Evolutionary conservation across 768 basidiomycete species (phyloP), one percentile per base, ranked within the genome.

Genomic region (Tylopilus balloui): DNA sequence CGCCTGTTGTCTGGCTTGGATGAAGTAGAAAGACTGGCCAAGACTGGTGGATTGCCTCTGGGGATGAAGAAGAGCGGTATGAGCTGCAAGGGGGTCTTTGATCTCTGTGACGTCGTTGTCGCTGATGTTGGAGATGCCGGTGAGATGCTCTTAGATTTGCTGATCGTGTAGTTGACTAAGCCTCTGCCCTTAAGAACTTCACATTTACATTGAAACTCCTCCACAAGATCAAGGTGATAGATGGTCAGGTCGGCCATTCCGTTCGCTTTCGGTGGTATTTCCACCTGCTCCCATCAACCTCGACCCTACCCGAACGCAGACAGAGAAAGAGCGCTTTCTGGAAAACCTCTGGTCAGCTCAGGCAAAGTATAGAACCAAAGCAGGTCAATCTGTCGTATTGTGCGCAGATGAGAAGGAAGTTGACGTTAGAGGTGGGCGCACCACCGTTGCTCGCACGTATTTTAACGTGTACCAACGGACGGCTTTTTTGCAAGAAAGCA

Each of bases 301-400:
- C 28, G 86, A 92, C 60, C 86, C 87, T 15, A 68, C 71, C 0
- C 76, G 79, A 45, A 79, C 82, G 4, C 76, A 80, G 48, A 64
- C 62, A 7, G 87, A 88, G 64, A 95, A 94, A 67, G 76, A 76
- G 34, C 79, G 86, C 9, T 97, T 97, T 62, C 68, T 97, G 27
- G 84, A 92, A 55, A 92, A 92, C 62, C 69, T 97, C 11, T 97
- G 93, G 93, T 78, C 78, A 36, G 84, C 83, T 20, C 93, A 97
- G 64, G 91, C 91, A 8, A 80, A 76, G 40, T 86, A 86, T 56
- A 76, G 93, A 49, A 79, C 89, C 2, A 79, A 80, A 44, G 68
- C 75, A 8, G 86, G 85, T 0, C 85, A 87, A 60, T 87, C 86
- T 2, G 83, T 88, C 15, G 80, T 86, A 10, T 70, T 91, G 13